Conservation (phyloP, 331 rosid genomes). For the Phaseolus coccineus region DNA sequence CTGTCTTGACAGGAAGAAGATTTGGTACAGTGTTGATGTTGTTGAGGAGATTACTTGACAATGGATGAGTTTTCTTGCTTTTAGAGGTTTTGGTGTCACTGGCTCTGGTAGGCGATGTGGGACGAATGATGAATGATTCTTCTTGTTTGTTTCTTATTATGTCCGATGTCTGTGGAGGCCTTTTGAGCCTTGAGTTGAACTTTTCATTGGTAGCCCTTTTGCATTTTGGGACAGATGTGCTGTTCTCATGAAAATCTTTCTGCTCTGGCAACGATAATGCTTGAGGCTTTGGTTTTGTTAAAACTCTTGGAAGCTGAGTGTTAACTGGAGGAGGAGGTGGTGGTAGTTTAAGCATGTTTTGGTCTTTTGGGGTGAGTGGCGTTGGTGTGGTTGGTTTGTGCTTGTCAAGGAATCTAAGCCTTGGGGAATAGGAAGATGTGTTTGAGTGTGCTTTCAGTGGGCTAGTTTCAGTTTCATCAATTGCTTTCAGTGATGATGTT, state of each 20-base stretch:
- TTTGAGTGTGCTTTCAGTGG: conserved; percentile 42
- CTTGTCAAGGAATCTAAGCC: conserved; percentile 58
- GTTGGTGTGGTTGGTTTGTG: conserved; percentile 40
- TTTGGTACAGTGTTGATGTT: conserved; percentile 56
- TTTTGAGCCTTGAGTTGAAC: conserved; percentile 56
- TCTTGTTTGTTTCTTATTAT: conserved; percentile 60
- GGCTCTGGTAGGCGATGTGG: conserved; percentile 54
- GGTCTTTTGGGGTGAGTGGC: conserved; percentile 45
- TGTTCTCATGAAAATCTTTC: conserved; percentile 32
- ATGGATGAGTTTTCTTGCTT: conserved; percentile 61
- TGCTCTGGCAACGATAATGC: conserved; percentile 28
- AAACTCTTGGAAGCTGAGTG: conserved; percentile 42
- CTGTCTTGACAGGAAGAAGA: conserved; percentile 57
- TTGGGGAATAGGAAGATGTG: conserved; percentile 64
- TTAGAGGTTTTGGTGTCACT: conserved; percentile 51
- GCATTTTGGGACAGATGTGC: conserved; percentile 43
- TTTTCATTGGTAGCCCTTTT: conserved; percentile 49
- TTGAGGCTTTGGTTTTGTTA: conserved; percentile 49
- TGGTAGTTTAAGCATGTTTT: conserved; percentile 38
- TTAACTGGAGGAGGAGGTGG: conserved; percentile 11
- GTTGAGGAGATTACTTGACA: conserved; percentile 60
- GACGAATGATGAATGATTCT: conserved; percentile 65
- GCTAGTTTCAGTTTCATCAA: conserved; percentile 52
- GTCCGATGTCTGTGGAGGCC: conserved; percentile 56
- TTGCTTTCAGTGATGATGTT: conserved; percentile 39